Evolutionary conservation across 495 filamentous ascomycete genomes (phyloP).

Genomic region (Tuber microsphaerosporum): DNA sequence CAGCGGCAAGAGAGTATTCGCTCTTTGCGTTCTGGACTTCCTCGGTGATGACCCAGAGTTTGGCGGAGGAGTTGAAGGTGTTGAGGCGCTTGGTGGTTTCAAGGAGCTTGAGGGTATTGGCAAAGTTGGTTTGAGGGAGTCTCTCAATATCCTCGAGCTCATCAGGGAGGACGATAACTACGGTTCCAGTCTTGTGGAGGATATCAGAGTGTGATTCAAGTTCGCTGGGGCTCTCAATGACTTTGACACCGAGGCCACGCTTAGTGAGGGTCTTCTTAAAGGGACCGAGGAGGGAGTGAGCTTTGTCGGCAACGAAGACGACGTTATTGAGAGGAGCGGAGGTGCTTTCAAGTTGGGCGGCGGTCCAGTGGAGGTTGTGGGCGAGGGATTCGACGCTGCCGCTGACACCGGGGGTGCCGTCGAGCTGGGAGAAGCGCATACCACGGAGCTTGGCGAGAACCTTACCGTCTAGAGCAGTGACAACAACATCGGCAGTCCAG

Average conservation of each 20-base stretch:
- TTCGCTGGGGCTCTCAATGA: slow-evolving; percentile 14
- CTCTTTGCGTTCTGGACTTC: slow-evolving; percentile 21
- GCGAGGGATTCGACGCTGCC: slow-evolving; percentile 41
- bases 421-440: slow-evolving; percentile 46
- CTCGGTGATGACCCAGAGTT: slow-evolving; percentile 40
- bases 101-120: slow-evolving; percentile 36
- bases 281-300: slow-evolving; percentile 4
- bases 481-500: slow-evolving; percentile 19
- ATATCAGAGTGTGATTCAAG: slow-evolving; percentile 4
- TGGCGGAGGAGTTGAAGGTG: slow-evolving; percentile 12
- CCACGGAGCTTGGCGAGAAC: slow-evolving; percentile 38
- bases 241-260: slow-evolving; percentile 4
- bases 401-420: slow-evolving; percentile 40
- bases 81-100: slow-evolving; percentile 38
- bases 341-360: slow-evolving; percentile 35
- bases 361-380: slow-evolving; percentile 44
- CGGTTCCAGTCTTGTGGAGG: slow-evolving; percentile 19
- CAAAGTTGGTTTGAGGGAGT: slow-evolving; percentile 10
- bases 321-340: slow-evolving; percentile 34
- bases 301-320: slow-evolving; percentile 34
- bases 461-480: slow-evolving; percentile 38
- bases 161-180: slow-evolving; percentile 37
- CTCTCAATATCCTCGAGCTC: slow-evolving; percentile 12
- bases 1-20: slow-evolving; percentile 41
- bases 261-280: slow-evolving; percentile 22